Conservation (phyloP, 2,329 filamentous ascomycete species). For the Trichophyton rubrum region DNA sequence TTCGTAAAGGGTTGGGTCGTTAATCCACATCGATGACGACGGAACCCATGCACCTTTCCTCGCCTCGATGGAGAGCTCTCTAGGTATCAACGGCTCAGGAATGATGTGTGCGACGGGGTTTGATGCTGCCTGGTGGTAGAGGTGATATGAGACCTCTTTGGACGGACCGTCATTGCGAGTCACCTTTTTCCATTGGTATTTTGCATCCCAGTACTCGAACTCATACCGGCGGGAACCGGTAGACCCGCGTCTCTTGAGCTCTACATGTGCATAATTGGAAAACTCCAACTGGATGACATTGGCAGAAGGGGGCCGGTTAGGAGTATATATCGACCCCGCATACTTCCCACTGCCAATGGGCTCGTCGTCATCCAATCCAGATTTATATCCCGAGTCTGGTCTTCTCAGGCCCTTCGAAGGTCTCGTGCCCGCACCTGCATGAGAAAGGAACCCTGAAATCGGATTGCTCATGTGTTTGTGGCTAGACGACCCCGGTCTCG, state of each 20-base stretch:
- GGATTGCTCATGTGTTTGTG: slow-evolving; percentile 50
- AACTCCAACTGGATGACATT: slow-evolving; percentile 86
- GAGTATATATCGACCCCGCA: not conserved
- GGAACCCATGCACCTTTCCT: slow-evolving; percentile 78
- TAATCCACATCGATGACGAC: slow-evolving; percentile 83
- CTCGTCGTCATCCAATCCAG: slow-evolving; percentile 32
- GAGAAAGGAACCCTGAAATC: slow-evolving; percentile 43
- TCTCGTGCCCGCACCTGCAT: slow-evolving; percentile 39
- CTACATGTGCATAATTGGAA: slow-evolving; percentile 90
- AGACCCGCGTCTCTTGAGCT: slow-evolving; percentile 57
- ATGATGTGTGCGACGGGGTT: slow-evolving; percentile 70
- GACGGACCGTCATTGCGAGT: slow-evolving; percentile 53
- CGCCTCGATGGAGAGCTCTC: slow-evolving; percentile 59
- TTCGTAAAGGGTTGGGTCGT: slow-evolving; percentile 55
- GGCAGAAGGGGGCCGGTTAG: slow-evolving; percentile 38
- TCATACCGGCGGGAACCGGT: slow-evolving; percentile 65
- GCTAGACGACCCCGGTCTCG: slow-evolving; percentile 39
- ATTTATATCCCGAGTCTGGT: slow-evolving; percentile 48
- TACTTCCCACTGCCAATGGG: slow-evolving; percentile 14
- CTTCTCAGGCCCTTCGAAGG: slow-evolving; percentile 37
- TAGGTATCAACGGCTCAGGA: slow-evolving; percentile 60
- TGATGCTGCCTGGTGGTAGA: slow-evolving; percentile 55
- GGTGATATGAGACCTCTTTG: slow-evolving; percentile 62
- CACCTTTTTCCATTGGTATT: slow-evolving; percentile 71
- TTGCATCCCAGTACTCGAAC: slow-evolving; percentile 85